Base-by-base conservation (phyloP, 768 basidiomycete genomes). In the Thelephora aurantiotincta region DNA sequence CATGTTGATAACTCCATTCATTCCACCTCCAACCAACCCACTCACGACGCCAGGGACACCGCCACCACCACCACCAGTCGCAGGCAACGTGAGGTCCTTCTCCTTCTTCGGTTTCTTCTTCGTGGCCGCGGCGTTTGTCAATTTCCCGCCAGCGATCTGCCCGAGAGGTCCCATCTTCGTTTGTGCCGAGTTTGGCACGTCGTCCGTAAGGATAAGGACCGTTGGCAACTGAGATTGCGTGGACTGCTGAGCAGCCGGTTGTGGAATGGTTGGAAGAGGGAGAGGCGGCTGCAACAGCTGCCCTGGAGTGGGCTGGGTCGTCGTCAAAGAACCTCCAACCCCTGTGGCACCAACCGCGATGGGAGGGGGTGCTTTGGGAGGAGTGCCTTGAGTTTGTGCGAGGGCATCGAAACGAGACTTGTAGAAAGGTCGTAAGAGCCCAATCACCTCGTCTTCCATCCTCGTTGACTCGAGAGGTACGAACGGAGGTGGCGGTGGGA, bases 401-500 rank as follows among this genome's bases (percentile, higher is more conserved):
- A 78, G 59, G 20, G 64, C 54, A 2, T 69, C 57, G 43, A 88
- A 66, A 23, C 82, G 74, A 22, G 60, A 56, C 38, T 78, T 72
- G 55, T 84, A 94, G 66, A 80, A 93, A 0, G 74, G 62, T 49
- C 74, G 82, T 53, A 98, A 78, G 35, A 98, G 64, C 7, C 89
- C 91, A 53, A 96, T 89, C 6, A 41, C 38, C 56, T 94, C 91
- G 20, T 78, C 66, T 33, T 83, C 81, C 57, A 83, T 69, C 48
- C 75, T 78, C 47, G 65, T 66, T 6, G 74, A 67, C 1, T 74
- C 77, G 55, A 98, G 71, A 1, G 78, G 80, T 2, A 89, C 62
- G 57, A 93, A 88, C 0, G 83, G 72, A 0, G 84, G 82, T 0
- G 92, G 93, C 0, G 83, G 86, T 0, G 90, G 87, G 60, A 82